Conservation (phyloP, 306 rosid genomes). For the Inga oerstediana region DNA sequence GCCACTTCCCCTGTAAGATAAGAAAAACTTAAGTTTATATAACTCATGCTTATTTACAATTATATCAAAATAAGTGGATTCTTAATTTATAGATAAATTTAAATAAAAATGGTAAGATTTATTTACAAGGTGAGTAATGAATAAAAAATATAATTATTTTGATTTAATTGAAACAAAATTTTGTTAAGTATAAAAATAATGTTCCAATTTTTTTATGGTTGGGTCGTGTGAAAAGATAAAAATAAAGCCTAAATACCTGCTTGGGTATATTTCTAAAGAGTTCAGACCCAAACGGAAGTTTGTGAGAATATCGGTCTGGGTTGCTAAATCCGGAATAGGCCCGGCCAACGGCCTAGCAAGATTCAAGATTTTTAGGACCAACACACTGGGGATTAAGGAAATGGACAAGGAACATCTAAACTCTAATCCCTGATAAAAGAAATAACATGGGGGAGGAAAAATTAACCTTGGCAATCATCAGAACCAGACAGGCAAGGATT, state of each 20-base stretch:
- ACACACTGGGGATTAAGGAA: background rate
- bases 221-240: background rate
- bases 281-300: background rate
- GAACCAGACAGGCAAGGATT: slow-evolving; percentile 35
- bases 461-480: slow-evolving; percentile 35
- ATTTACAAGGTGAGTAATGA: too few species aligned
- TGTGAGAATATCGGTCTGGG: background rate
- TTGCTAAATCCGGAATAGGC: background rate
- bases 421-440: background rate
- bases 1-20: too few species aligned
- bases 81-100: too few species aligned
- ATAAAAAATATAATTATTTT: too few species aligned
- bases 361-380: background rate
- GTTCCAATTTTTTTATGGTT: too few species aligned
- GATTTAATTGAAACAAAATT: too few species aligned
- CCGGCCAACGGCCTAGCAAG: background rate
- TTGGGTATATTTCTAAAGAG: background rate
- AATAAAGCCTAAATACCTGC: background rate
- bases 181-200: too few species aligned
- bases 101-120: too few species aligned
- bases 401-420: background rate
- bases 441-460: background rate
- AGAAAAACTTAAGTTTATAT: too few species aligned
- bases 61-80: too few species aligned
- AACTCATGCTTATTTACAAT: too few species aligned